phyloP scores from a whole-genome alignment of 257 asterid species.

The Solanum etuberosum region DNA sequence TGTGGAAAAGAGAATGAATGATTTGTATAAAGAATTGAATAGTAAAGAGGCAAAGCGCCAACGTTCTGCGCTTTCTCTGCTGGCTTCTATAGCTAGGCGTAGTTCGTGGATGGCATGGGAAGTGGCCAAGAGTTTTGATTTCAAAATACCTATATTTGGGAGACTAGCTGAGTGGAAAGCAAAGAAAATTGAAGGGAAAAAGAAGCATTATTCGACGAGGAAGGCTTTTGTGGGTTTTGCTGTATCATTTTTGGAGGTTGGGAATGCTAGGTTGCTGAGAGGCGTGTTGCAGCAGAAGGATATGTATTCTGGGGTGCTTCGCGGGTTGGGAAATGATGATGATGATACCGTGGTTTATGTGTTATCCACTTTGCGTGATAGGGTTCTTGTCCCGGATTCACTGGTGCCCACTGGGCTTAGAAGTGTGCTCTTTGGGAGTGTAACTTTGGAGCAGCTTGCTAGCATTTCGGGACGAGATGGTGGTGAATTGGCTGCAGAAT shows the following conservation, averaged over 20 bases:
- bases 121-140: conserved; percentile 62
- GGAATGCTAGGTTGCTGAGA: conserved; percentile 67
- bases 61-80: conserved; percentile 43
- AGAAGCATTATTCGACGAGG: conserved; percentile 51
- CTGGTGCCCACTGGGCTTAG: conserved; percentile 69
- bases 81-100: conserved; percentile 58
- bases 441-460: conserved; percentile 72
- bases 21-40: conserved; percentile 57
- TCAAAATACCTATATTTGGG: conserved; percentile 36
- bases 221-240: conserved; percentile 68
- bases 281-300: conserved; percentile 79
- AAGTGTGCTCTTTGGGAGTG: conserved; percentile 91
- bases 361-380: conserved; percentile 45
- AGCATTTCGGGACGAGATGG: conserved; percentile 57
- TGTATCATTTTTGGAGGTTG: conserved; percentile 72
- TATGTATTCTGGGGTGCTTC: conserved; percentile 82
- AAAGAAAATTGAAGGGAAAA: conserved; percentile 27
- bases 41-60: conserved; percentile 64
- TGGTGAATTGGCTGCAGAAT: conserved; percentile 44
- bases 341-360: conserved; percentile 53
- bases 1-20: conserved; percentile 52
- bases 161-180: conserved; percentile 64
- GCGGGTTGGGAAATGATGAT: conserved; percentile 77
- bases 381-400: conserved; percentile 65
- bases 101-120: conserved; percentile 66